Percentiles rank a stretch among this genome's conserved stretches.
These are phyloP conservation scores for Diaporthe sp. DNA, from an alignment of 2,329 filamentous ascomycete species.

Conservation along the genomic window DNA sequence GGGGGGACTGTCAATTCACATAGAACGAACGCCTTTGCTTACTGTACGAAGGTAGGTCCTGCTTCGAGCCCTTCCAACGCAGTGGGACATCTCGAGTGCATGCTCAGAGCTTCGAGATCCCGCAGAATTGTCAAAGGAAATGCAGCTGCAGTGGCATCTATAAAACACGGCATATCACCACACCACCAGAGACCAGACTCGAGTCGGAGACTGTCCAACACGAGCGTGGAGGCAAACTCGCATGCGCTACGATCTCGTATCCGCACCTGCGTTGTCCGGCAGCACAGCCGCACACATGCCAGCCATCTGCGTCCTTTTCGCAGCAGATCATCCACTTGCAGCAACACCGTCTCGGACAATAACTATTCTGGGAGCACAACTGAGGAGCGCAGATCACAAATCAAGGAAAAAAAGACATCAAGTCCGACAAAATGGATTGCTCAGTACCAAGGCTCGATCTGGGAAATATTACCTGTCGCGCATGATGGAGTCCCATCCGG, in stretches of 20 bases:
- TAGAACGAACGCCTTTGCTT: neutral
- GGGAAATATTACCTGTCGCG: conserved; percentile 24
- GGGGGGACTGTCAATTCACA: neutral
- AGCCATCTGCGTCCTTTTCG: conserved; percentile 13
- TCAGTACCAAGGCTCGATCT: conserved; percentile 21
- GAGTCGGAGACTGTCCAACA: conserved; percentile 17
- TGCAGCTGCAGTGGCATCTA: conserved; percentile 1
- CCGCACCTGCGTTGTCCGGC: conserved; percentile 31
- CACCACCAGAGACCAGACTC: conserved; percentile 12
- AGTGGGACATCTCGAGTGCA: neutral
- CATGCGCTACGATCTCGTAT: conserved; percentile 34
- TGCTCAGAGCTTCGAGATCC: neutral
- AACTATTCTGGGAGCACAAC: neutral
- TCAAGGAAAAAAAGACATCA: neutral
- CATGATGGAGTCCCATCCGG: conserved; percentile 23
- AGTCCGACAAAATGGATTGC: neutral
- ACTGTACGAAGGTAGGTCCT: neutral
- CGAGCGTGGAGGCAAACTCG: conserved; percentile 35
- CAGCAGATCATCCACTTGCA: conserved; percentile 10
- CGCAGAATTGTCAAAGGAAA: neutral
- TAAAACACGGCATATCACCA: conserved; percentile 28
- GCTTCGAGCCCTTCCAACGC: neutral
- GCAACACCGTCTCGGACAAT: conserved; percentile 15
- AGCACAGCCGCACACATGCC: conserved; percentile 22
- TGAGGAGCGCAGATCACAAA: neutral